These are phyloP conservation scores for Colletotrichum agaves DNA, from an alignment of 2,329 filamentous ascomycete species.

Conservation along the genomic window DNA sequence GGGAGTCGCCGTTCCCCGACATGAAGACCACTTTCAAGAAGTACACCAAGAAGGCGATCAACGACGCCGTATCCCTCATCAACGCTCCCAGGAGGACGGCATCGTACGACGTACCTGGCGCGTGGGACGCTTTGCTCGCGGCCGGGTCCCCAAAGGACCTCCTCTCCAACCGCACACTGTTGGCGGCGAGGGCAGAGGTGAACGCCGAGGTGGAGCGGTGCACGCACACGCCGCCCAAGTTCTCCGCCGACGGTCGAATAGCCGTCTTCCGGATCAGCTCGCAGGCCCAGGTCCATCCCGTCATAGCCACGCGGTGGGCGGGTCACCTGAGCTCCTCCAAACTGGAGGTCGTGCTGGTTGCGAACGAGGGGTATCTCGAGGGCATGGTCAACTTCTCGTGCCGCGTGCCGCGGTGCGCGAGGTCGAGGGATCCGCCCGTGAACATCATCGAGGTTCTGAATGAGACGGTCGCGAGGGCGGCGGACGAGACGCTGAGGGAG, in stretches of 20 bases:
- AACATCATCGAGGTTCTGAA: conserved; percentile 71
- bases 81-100: conserved; percentile 74
- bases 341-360: conserved; percentile 72
- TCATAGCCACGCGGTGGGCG: conserved; percentile 75
- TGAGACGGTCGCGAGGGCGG: conserved; percentile 57
- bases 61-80: conserved; percentile 70
- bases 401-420: conserved; percentile 67
- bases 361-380: conserved; percentile 73
- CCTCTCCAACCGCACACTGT: conserved; percentile 58
- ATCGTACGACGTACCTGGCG: conserved; percentile 67
- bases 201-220: conserved; percentile 70
- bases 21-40: conserved; percentile 70
- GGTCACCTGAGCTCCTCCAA: conserved; percentile 67
- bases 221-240: conserved; percentile 70
- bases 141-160: conserved; percentile 63
- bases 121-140: conserved; percentile 67
- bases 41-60: conserved; percentile 70
- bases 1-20: conserved; percentile 73
- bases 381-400: conserved; percentile 76
- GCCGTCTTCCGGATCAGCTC: conserved; percentile 72
- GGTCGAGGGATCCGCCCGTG: conserved; percentile 63
- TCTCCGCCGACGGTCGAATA: conserved; percentile 70
- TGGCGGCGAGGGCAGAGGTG: conserved; percentile 67
- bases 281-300: conserved; percentile 70
- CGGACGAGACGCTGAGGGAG: conserved; percentile 52